Evolutionary conservation across 345 rosid species (phyloP).

Genomic region (Rhizophora apiculata): DNA sequence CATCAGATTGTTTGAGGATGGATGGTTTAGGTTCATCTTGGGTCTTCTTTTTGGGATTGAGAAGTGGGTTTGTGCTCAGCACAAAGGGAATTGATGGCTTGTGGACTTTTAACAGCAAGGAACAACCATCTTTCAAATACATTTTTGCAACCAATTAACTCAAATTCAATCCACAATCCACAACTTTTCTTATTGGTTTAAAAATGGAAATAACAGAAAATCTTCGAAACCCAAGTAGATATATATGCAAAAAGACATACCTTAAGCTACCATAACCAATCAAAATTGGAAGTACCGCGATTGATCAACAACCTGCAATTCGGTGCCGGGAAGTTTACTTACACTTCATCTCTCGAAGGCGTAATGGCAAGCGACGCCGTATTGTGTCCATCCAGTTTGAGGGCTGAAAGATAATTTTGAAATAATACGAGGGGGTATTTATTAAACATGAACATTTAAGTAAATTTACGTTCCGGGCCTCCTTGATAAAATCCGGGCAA

Average conservation of each 20-base stretch:
- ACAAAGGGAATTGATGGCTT: constrained; percentile 26
- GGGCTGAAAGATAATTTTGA: background rate
- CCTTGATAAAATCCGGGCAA: no score
- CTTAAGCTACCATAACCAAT: background rate
- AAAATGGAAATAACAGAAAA: background rate
- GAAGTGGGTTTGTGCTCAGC: constrained; percentile 21
- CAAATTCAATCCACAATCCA: background rate
- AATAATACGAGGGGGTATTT: background rate
- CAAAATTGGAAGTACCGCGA: no score
- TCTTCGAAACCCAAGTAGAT: background rate
- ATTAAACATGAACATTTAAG: no score
- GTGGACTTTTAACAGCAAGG: constrained; percentile 24
- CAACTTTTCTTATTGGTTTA: background rate
- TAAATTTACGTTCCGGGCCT: no score
- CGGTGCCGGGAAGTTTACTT: background rate
- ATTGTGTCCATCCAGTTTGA: background rate
- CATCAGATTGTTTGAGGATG: constrained; percentile 44
- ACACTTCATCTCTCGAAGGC: background rate
- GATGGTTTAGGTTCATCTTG: constrained; percentile 14
- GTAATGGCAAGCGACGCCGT: background rate
- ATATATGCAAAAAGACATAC: background rate
- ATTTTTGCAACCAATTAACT: constrained; percentile 5
- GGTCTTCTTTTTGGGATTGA: constrained; percentile 19
- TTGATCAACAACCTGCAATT: background rate
- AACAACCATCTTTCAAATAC: constrained; percentile 27